These are phyloP conservation scores for Sarcodon aspratus DNA, from an alignment of 768 basidiomycete genomes.

Conservation along the genomic window DNA sequence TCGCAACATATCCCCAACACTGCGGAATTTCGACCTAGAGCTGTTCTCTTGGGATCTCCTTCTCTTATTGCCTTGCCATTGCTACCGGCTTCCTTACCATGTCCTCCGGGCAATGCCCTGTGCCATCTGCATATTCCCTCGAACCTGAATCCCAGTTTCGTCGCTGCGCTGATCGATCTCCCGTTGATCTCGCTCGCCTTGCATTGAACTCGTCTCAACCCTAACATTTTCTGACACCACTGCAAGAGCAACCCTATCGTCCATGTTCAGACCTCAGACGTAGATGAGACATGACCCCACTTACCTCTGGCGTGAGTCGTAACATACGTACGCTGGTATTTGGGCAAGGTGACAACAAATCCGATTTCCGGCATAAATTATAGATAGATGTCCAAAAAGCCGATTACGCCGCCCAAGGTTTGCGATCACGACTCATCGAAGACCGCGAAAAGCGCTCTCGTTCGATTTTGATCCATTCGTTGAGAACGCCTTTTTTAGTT, in stretches of 20 bases:
- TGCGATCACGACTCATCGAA: constrained; percentile 26
- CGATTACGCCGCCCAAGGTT: constrained; percentile 28
- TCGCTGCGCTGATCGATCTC: constrained; percentile 36
- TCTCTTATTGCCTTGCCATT: constrained; percentile 5
- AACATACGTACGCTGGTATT: constrained; percentile 31
- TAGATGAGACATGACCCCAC: no score
- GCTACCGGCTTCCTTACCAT: constrained; percentile 20
- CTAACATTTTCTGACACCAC: constrained; percentile 28
- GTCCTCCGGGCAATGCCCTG: constrained; percentile 28
- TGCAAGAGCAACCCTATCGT: constrained; percentile 27
- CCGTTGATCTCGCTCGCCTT: constrained; percentile 37
- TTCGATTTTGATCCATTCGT: constrained; percentile 9
- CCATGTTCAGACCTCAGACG: no score
- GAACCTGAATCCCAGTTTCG: constrained; percentile 45
- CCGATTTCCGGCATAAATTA: constrained; percentile 27
- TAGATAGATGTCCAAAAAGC: constrained; percentile 18
- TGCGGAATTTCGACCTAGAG: constrained; percentile 33
- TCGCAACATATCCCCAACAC: constrained; percentile 48
- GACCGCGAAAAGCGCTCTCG: constrained; percentile 21
- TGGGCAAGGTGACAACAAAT: constrained; percentile 22
- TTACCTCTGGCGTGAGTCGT: constrained; percentile 16
- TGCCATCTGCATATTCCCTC: constrained; percentile 50
- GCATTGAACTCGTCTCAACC: constrained; percentile 55
- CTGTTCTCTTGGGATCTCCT: constrained; percentile 16
- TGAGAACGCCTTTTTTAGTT: constrained; percentile 13